phyloP scores from a whole-genome alignment of 2,329 filamentous ascomycete species.

The Metarhizium guizhouense region DNA sequence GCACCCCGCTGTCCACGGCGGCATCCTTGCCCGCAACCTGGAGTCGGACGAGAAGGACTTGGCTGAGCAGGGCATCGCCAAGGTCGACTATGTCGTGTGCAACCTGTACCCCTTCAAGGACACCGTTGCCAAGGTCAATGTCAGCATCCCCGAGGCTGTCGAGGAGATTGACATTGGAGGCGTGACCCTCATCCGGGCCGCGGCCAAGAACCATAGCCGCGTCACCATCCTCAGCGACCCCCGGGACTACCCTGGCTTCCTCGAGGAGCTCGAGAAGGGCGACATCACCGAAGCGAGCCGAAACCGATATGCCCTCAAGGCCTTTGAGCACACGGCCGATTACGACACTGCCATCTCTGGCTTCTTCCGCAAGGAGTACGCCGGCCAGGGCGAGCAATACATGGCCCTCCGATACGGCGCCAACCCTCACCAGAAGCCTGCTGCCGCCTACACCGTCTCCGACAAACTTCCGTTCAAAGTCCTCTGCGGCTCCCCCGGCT shows the following conservation, averaged over 20 bases:
- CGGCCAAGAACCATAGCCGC: conserved; percentile 93
- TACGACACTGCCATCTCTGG: conserved; percentile 92
- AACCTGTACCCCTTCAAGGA: conserved; percentile 99
- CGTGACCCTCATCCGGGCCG: conserved; percentile 90
- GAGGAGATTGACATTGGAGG: conserved; percentile 99
- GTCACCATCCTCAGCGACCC: conserved; percentile 96
- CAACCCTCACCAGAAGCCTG: conserved; percentile 97
- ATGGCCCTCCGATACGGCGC: conserved; percentile 84
- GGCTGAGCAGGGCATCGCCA: conserved; percentile 87
- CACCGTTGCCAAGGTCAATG: conserved; percentile 92
- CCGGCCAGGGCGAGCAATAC: conserved; percentile 74
- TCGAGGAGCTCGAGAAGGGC: conserved; percentile 79
- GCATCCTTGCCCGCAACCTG: conserved; percentile 88
- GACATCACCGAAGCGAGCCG: conserved; percentile 79
- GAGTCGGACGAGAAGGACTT: conserved; percentile 96
- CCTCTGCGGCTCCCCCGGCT: conserved; percentile 79
- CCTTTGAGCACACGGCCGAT: conserved; percentile 95
- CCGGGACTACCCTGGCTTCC: conserved; percentile 85
- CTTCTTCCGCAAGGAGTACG: conserved; percentile 97
- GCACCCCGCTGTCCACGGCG: conserved; percentile 83
- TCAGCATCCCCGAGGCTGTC: conserved; percentile 91
- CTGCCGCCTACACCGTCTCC: conserved; percentile 68
- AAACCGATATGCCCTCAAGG: conserved; percentile 88
- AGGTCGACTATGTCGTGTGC: conserved; percentile 94
- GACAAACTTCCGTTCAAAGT: conserved; percentile 88